These are phyloP conservation scores for Aspergillus sojae DNA, from an alignment of 2,329 filamentous ascomycete genomes.

Conservation along the genomic window DNA sequence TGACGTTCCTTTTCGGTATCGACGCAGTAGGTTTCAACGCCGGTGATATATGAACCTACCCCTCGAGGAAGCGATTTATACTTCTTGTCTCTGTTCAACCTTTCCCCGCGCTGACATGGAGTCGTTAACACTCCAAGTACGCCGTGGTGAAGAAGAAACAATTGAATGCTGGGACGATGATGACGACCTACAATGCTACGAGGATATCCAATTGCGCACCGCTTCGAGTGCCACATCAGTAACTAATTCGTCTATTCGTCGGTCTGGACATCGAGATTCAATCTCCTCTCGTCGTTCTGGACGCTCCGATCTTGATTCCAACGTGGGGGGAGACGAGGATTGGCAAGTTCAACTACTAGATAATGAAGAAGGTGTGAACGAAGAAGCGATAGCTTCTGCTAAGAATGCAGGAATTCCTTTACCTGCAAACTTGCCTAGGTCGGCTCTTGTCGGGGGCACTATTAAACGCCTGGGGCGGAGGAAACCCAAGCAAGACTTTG, in stretches of 20 bases:
- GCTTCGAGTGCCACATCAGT: slow-evolving; percentile 50
- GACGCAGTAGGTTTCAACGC: slow-evolving; percentile 20
- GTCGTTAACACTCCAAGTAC: slow-evolving; percentile 36
- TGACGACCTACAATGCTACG: slow-evolving; percentile 50
- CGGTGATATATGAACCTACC: slow-evolving; percentile 24
- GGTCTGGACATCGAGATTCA: slow-evolving; percentile 65
- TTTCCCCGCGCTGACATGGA: slow-evolving; percentile 35
- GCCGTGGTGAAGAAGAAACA: slow-evolving; percentile 36
- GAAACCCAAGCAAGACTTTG: slow-evolving; percentile 71
- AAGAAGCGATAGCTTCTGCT: slow-evolving; percentile 84
- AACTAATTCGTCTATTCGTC: slow-evolving; percentile 45
- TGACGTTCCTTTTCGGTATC: slow-evolving; percentile 21
- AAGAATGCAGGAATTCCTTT: slow-evolving; percentile 89
- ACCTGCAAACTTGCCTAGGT: slow-evolving; percentile 81
- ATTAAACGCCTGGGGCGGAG: slow-evolving; percentile 85
- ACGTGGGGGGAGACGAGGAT: slow-evolving; percentile 76
- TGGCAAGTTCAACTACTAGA: slow-evolving; percentile 83
- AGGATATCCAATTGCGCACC: slow-evolving; percentile 49
- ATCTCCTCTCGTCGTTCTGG: slow-evolving; percentile 81
- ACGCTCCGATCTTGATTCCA: slow-evolving; percentile 78
- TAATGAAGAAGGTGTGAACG: slow-evolving; percentile 80
- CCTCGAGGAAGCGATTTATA: slow-evolving; percentile 12
- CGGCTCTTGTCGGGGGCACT: slow-evolving; percentile 86
- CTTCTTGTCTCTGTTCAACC: not conserved
- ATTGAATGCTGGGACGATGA: slow-evolving; percentile 56